Conservation (phyloP, 2,329 filamentous ascomycete genomes). For the Scolecobasidium constrictum region DNA sequence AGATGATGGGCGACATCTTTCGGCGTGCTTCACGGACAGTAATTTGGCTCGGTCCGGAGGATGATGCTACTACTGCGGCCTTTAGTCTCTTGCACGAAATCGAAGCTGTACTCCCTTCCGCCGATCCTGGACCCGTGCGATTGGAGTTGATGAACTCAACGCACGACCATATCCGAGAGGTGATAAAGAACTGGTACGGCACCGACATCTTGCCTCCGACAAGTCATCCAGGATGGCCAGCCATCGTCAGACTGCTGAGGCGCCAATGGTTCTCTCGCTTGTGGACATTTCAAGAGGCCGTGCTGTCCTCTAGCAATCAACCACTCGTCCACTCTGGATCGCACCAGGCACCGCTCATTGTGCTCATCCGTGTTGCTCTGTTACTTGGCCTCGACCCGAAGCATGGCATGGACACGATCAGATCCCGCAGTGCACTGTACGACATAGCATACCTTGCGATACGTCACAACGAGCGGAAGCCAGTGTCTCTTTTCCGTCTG, state of each 20-base stretch:
- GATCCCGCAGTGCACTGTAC: no score
- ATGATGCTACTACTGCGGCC: neutral
- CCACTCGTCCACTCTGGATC: no score
- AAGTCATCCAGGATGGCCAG: neutral
- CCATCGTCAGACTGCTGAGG: neutral
- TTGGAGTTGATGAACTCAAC: neutral
- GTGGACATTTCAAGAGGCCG: neutral
- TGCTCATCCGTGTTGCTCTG: neutral
- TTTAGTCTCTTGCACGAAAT: neutral
- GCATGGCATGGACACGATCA: no score
- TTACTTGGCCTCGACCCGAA: neutral
- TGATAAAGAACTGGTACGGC: neutral
- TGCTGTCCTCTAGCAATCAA: no score
- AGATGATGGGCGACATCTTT: neutral
- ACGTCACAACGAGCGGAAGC: no score
- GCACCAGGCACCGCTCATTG: no score
- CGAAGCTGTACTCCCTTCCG: neutral
- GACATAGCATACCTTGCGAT: no score
- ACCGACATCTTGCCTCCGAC: neutral
- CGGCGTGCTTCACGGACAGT: neutral
- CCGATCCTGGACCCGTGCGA: neutral
- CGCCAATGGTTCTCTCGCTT: neutral
- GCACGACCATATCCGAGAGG: neutral
- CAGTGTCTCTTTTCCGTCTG: neutral
- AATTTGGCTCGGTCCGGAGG: neutral